phyloP scores from a whole-genome alignment of 352 stramenopile species.

The Elongisporangium anandrum region DNA sequence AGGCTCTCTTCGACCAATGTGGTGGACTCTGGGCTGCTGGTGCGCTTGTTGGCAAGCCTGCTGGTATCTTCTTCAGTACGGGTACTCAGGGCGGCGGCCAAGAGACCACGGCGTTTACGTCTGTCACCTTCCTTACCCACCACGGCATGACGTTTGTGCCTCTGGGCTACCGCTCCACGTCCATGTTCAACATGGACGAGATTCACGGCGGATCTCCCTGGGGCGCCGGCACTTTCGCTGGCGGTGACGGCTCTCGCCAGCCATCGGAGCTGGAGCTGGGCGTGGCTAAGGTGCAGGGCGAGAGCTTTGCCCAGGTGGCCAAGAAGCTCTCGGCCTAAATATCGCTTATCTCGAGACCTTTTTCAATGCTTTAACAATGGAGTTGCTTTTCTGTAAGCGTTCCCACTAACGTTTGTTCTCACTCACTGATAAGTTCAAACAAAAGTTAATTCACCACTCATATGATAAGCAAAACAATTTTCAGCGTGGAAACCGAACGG shows the following conservation, averaged over 20 bases:
- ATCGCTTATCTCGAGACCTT: neutral
- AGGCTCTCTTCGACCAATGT: conserved; percentile 85
- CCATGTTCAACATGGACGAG: conserved; percentile 76
- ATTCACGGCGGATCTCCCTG: conserved; percentile 76
- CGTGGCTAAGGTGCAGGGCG: conserved; percentile 74
- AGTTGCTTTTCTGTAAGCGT: neutral
- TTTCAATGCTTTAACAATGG: neutral
- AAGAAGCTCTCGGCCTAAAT: conserved; percentile 67
- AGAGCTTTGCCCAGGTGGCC: conserved; percentile 75
- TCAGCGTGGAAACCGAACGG: too few relatives aligned
- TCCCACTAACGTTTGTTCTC: too few relatives aligned
- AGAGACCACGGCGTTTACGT: conserved; percentile 84
- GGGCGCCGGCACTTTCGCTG: conserved; percentile 82
- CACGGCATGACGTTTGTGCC: conserved; percentile 91
- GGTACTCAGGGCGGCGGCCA: conserved; percentile 79
- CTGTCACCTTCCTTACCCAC: conserved; percentile 85
- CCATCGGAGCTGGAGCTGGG: conserved; percentile 77
- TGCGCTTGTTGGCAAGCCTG: conserved; percentile 82
- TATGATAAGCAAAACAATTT: too few relatives aligned
- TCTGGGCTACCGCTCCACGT: conserved; percentile 62
- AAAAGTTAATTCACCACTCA: too few relatives aligned
- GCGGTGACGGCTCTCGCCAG: conserved; percentile 73
- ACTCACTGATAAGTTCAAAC: too few relatives aligned
- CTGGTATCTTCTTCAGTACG: conserved; percentile 86
- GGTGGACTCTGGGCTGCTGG: conserved; percentile 84